Evolutionary conservation across 75 land plant genomes (phyloP).

Genomic region (Gnetum montanum): DNA sequence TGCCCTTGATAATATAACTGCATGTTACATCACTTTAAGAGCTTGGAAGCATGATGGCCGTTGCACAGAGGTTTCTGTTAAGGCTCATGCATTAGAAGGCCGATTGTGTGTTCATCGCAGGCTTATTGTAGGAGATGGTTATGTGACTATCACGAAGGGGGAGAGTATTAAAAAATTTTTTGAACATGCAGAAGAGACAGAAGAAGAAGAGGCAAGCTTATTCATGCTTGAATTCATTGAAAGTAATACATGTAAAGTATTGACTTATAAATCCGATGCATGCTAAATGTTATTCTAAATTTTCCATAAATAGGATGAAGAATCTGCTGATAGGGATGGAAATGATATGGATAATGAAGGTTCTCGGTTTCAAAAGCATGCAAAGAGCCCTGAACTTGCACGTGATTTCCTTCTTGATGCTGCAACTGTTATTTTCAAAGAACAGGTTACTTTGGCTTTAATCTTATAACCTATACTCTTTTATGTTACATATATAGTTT

Average conservation of each 20-base stretch:
- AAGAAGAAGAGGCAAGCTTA: slow-evolving; percentile 86
- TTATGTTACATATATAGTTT: too few species aligned
- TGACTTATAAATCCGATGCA: too few species aligned
- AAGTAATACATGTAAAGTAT: too few species aligned
- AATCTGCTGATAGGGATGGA: slow-evolving; percentile 83
- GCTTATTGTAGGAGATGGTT: slow-evolving; percentile 93
- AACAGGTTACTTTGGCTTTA: slow-evolving; percentile 54
- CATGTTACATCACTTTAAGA: slow-evolving; percentile 79
- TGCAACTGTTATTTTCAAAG: slow-evolving; percentile 97
- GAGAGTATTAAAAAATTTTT: slow-evolving; percentile 90
- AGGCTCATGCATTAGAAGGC: slow-evolving; percentile 94
- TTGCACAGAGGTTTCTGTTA: slow-evolving; percentile 76
- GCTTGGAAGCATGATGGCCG: slow-evolving; percentile 96
- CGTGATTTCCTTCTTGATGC: slow-evolving; percentile 96
- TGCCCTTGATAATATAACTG: slow-evolving; percentile 46
- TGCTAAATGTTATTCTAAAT: not conserved
- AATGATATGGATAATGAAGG: slow-evolving; percentile 90
- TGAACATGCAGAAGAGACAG: slow-evolving; percentile 99
- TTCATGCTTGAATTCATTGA: not conserved
- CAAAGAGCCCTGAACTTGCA: slow-evolving; percentile 99
- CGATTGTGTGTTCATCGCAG: slow-evolving; percentile 91
- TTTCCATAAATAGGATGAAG: slow-evolving; percentile 96
- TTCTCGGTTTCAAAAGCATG: slow-evolving; percentile 95
- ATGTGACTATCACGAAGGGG: slow-evolving; percentile 83
- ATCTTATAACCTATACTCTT: too few species aligned